These are phyloP conservation scores for Venturia aucupariae DNA, from an alignment of 2,329 filamentous ascomycete genomes.

Conservation along the genomic window DNA sequence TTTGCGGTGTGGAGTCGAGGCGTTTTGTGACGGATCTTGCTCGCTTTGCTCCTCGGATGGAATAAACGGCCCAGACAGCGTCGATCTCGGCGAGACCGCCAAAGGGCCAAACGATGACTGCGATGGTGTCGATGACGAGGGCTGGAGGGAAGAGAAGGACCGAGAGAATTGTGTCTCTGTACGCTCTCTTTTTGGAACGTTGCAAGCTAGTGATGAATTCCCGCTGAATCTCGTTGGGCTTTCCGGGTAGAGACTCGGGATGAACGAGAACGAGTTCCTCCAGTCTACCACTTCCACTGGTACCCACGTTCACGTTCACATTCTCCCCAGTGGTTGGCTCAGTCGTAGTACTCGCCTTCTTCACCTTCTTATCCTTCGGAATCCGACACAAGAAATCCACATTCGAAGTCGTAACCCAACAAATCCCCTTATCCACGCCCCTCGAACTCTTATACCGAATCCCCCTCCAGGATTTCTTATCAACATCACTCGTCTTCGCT, in stretches of 20 bases:
- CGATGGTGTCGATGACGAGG: conserved; percentile 26
- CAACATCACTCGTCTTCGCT: conserved; percentile 33
- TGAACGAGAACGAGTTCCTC: conserved; percentile 35
- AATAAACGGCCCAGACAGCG: conserved; percentile 30
- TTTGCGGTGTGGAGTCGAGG: conserved; percentile 20
- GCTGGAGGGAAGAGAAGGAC: conserved; percentile 33
- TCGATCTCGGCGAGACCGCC: conserved; percentile 30
- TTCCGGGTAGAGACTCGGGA: conserved; percentile 24
- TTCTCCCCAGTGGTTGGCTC: conserved; percentile 23
- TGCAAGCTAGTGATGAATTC: conserved; percentile 35
- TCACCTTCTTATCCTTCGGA: conserved; percentile 16
- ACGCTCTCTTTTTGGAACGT: conserved; percentile 33
- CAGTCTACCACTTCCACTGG: conserved; percentile 28
- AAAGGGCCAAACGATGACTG: conserved; percentile 29
- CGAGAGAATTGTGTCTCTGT: conserved; percentile 34
- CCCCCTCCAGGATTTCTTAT: conserved; percentile 33
- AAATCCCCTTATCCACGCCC: conserved; percentile 32
- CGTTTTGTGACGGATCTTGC: conserved; percentile 32
- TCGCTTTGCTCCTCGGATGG: conserved; percentile 37
- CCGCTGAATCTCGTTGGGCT: conserved; percentile 26
- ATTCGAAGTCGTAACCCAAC: conserved; percentile 31
- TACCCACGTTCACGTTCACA: conserved; percentile 20
- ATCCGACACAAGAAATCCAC: conserved; percentile 37
- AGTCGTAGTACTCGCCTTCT: conserved; percentile 8
- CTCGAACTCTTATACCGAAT: conserved; percentile 33